Percentiles rank a stretch among this genome's conserved stretches.
These are phyloP conservation scores for Aspergillus nomiae DNA, from an alignment of 2,329 filamentous ascomycete genomes.

Conservation along the genomic window DNA sequence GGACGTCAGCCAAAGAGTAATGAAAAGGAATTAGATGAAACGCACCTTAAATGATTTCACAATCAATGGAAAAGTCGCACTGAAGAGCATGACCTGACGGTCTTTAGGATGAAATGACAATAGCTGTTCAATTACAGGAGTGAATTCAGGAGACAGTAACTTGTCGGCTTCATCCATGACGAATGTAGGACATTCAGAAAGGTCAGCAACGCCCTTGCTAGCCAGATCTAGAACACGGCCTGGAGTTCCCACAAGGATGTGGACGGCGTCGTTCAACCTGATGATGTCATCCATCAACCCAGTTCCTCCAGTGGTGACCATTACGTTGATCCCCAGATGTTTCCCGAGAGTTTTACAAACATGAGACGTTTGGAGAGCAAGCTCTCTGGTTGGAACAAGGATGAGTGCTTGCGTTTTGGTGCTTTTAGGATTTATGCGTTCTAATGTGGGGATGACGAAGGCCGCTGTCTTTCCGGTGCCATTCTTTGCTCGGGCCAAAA, in stretches of 20 bases:
- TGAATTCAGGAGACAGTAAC: conserved; percentile 94
- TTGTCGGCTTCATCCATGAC: conserved; percentile 99
- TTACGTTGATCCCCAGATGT: conserved; percentile 95
- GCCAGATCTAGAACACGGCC: conserved; percentile 95
- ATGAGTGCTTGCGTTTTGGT: conserved; percentile 96
- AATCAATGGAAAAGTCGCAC: conserved; percentile 93
- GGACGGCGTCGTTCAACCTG: conserved; percentile 87
- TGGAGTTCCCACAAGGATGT: conserved; percentile 96
- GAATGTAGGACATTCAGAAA: conserved; percentile 95
- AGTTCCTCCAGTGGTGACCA: conserved; percentile 98
- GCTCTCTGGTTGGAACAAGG: conserved; percentile 91
- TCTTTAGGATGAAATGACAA: conserved; percentile 95
- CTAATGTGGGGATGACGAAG: conserved; percentile 92
- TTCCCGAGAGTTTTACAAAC: conserved; percentile 99
- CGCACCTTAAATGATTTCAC: conserved; percentile 86
- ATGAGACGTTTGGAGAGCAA: conserved; percentile 97
- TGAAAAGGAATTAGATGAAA: not conserved
- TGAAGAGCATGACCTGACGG: conserved; percentile 98
- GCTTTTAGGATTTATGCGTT: conserved; percentile 95
- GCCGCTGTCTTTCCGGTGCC: conserved; percentile 98
- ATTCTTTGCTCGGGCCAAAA: conserved; percentile 95
- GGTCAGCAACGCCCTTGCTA: conserved; percentile 92
- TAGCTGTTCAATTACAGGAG: conserved; percentile 93
- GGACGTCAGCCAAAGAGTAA: conserved; percentile 31
- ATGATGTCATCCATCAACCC: conserved; percentile 95